Evolutionary conservation across 441 rosid genomes (phyloP), one percentile per base, ranked within the genome.

Genomic region (Eruca vesicaria): DNA sequence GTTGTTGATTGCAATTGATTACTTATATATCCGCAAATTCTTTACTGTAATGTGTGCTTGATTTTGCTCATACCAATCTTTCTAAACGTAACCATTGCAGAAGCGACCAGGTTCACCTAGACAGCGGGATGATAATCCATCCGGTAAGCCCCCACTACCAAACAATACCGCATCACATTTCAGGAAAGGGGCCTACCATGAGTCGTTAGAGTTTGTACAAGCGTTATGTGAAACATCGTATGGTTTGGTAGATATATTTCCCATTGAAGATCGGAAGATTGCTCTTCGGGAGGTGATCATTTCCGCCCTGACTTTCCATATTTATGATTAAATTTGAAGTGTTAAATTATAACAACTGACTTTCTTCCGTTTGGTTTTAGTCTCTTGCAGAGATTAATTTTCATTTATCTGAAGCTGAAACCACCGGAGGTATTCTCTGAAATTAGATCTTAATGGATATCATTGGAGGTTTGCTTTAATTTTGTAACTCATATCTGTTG

Each of bases 221-320:
- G 82, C 94, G 18, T 72, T 96, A 58, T 96, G 98, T 71, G 99
- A 96, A 35, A 96, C 96, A 66, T 96, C 99, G n/a, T 96, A 90
- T 83, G 94, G 94, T 63, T 84, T 96, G 79, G 98, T 93, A 38
- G 99, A 96, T 82, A 83, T 96, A 65, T 96, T 96, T 87, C 98
- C 98, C 26, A 87, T 89, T 68, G 99, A 96, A 88, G 99, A 96
- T 83, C 90, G 98, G 66, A 93, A 96, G 84, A 81, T 84, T 84
- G 96, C 97, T 78, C 90, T 96, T 55, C 81, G 89, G 77, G 98
- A 96, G 99, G 99, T 95, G 78, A 48, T 79, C 38, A 20, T 18
- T 83, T 69, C 64, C 71, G 63, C 76, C 76, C 55, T 67, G 57
- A 29, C 50, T 52, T 71, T 56, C 65, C 62, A 58, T 64, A 32